Evolutionary conservation across 495 filamentous ascomycete species (phyloP), one percentile per base, ranked within the genome.

Genomic region (Letharia columbiana): DNA sequence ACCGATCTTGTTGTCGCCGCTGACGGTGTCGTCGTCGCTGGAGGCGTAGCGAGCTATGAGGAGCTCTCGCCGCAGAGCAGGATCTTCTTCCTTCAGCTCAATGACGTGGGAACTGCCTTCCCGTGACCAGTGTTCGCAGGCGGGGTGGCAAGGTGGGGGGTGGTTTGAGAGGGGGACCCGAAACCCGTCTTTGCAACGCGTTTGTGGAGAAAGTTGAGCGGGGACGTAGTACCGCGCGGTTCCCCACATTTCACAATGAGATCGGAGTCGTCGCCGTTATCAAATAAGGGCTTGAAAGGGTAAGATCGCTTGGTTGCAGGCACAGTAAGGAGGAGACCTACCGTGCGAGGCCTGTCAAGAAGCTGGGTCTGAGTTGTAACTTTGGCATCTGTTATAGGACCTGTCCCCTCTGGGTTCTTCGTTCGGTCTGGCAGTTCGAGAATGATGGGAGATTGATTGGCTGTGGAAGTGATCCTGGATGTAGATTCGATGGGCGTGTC

Each of bases 21-120:
- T 1, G 1, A 23, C 20, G 35, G 18, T 58, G 62, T 68, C 56
- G 66, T 41, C 47, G 60, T 71, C 35, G 63, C 59, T 23, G 68
- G 66, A 57, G 31, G 67, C 59, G 65, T 70, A 61, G 68, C 70
- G 35, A 67, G 71, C 60, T 62, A 62, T 7, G 28, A 68, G 49
- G 20, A 68, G 33, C 31, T 68, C 20, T 37, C 58, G 28, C 12
- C 64, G 20, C 42, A 64, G 8, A 10, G 18, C 17, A 23, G 66
- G 42, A 56, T 64, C 50, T n/a, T 64, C 66, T 31, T 64, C 66
- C 45, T 61, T 40, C 4, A 64, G 44, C 35, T 47, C 50, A 18
- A 64, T 37, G 33, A 49, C 7, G 3, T 33, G 10, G 18, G 50
- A 58, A 42, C 40, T 17, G 13, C 50, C 61, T 58, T 67, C 61